Evolutionary conservation across 2,329 filamentous ascomycete genomes (phyloP), one percentile per base, ranked within the genome.

Genomic region (Simplicillium aogashimaense): DNA sequence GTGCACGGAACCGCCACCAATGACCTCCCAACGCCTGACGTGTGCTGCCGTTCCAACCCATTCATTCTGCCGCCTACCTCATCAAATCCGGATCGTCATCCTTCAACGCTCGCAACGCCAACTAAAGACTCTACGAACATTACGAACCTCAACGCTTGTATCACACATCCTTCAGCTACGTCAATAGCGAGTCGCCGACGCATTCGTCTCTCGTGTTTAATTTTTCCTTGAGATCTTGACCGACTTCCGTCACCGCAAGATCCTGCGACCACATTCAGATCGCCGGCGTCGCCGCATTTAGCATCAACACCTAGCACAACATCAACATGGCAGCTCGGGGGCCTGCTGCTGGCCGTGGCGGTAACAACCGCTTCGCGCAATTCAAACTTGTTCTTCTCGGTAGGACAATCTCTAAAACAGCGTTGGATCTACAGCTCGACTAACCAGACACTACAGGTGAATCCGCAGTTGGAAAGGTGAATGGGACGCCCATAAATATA

Each of bases 311-410:
- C 47, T 49, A 51, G 49, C 49, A 48, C 49, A 48, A 43, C 43
- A 45, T 50, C 60, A 72, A 55, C 62, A 97, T 97, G 90, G 85
- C 89, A 67, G 77, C 85, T 64, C 81, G 88, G 79, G 79, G 80
- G 69, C 81, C 66, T 54, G 69, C 73, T 51, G 68, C 73, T 55
- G 74, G 72, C 55, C 67, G 72, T 53, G 74, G 76, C 55, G 75
- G 73, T 59, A 78, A 81, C 80, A 78, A 85, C 66, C 82, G 90
- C 58, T 97, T 98, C 66, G 90, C 92, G 56, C 92, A 98, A 75
- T 98, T 98, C 72, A 98, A 98, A 76, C 78, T 98, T 55, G 92
- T 98, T 50, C 74, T 98, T 59, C 76, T 98, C 50, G 92, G 92
- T 97, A 77, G 52, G 83, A 52, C 41, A 38, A 38, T 42, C 43